A percentile compares a stretch with the other conserved stretches of the same genome.
Evolutionary conservation across 345 rosid species (phyloP).

Genomic region (Arabidopsis arenosa): DNA sequence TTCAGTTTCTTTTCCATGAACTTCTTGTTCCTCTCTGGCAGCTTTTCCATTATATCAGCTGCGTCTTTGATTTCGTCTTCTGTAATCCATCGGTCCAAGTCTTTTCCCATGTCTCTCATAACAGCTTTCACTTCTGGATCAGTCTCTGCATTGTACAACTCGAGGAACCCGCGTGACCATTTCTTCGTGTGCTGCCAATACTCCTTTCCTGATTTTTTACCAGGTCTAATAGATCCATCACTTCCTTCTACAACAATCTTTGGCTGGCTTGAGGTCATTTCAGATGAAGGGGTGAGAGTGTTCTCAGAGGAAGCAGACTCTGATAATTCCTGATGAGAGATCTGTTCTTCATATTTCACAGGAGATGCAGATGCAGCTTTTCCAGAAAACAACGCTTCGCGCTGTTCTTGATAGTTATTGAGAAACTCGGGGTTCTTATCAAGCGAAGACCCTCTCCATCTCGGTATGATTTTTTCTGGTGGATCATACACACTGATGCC

Average conservation of each 20-base stretch:
- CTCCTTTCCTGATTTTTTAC: slow-evolving; percentile 85
- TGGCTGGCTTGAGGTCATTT: slow-evolving; percentile 46
- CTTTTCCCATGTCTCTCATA: slow-evolving; percentile 91
- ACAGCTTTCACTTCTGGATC: slow-evolving; percentile 82
- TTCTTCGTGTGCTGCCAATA: slow-evolving; percentile 93
- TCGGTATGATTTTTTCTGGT: slow-evolving; percentile 80
- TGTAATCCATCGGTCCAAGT: slow-evolving; percentile 90
- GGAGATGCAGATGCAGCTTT: slow-evolving; percentile 49
- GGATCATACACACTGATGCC: slow-evolving; percentile 83
- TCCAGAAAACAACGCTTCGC: slow-evolving; percentile 52
- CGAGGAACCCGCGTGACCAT: slow-evolving; percentile 86
- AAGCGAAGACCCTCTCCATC: slow-evolving; percentile 77
- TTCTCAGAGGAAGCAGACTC: slow-evolving; percentile 43
- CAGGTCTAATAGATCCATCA: slow-evolving; percentile 82
- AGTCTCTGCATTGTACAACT: slow-evolving; percentile 77
- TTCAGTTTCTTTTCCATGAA: slow-evolving; percentile 78
- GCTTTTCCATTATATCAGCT: slow-evolving; percentile 67
- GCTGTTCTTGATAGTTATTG: slow-evolving; percentile 54
- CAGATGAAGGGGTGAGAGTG: slow-evolving; percentile 48
- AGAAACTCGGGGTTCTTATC: slow-evolving; percentile 69
- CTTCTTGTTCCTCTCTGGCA: slow-evolving; percentile 65
- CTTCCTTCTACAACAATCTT: slow-evolving; percentile 81
- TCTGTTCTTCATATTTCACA: slow-evolving; percentile 50
- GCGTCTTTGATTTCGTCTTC: slow-evolving; percentile 89
- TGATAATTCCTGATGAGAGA: slow-evolving; percentile 47